phyloP scores from a whole-genome alignment of 1,284 basidiomycete species.

The Ceratobasidium sp. region DNA sequence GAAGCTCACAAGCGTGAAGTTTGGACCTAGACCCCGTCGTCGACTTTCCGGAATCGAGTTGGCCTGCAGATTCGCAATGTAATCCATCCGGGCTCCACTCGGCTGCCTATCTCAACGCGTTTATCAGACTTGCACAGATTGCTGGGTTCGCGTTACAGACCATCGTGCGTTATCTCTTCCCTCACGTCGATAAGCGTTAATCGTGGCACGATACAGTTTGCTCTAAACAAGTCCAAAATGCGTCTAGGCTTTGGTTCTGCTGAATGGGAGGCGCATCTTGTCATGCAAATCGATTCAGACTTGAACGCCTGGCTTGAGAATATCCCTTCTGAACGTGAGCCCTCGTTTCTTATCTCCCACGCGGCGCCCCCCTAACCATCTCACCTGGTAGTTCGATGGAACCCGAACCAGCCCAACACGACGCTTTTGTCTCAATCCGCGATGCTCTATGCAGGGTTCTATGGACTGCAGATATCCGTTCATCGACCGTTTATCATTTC shows the following conservation, averaged over 20 bases:
- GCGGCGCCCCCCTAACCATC: background rate
- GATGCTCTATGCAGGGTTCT: slow-evolving; percentile 26
- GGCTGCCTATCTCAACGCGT: slow-evolving; percentile 18
- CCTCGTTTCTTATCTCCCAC: background rate
- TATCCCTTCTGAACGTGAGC: slow-evolving; percentile 24
- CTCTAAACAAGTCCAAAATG: slow-evolving; percentile 34
- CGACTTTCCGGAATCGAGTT: slow-evolving; percentile 31
- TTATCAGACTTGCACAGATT: slow-evolving; percentile 13
- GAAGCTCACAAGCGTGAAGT: too few species aligned
- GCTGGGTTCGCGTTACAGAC: slow-evolving; percentile 28
- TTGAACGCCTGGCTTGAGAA: slow-evolving; percentile 29
- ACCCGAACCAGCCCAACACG: slow-evolving; percentile 9
- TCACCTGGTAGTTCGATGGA: slow-evolving; percentile 24
- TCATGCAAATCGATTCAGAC: slow-evolving; percentile 27
- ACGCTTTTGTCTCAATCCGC: slow-evolving; percentile 26
- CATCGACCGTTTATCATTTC: slow-evolving; percentile 36
- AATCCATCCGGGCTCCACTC: slow-evolving; percentile 11
- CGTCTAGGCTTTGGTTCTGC: slow-evolving; percentile 24
- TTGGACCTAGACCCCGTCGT: slow-evolving; percentile 25
- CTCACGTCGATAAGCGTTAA: background rate
- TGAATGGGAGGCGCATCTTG: slow-evolving; percentile 30
- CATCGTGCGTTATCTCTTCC: slow-evolving; percentile 23
- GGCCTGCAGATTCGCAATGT: slow-evolving; percentile 13
- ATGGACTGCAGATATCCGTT: slow-evolving; percentile 17
- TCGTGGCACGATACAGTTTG: slow-evolving; percentile 12